Evolutionary conservation across 225 moss, liverwort and hornwort genomes (phyloP), one percentile per base, ranked within the genome.

Genomic region (Rhytidiadelphus loreus): DNA sequence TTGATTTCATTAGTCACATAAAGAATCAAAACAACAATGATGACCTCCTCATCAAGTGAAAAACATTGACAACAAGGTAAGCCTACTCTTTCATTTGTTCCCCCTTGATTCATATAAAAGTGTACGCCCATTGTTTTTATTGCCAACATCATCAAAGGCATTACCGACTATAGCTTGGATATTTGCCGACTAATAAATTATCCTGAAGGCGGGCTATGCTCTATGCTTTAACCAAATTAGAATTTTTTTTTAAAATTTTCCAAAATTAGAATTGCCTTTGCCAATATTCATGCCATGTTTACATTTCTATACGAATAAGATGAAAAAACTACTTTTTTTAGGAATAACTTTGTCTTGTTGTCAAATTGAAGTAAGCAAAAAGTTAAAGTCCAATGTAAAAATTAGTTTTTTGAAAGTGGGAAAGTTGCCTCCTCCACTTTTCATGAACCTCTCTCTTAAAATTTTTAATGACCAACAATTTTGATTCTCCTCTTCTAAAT

Each of bases 61-160:
- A 32, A 75, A 33, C 52, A 50, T 75, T 75, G 21, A 75, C 24
- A 52, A 52, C 0, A 37, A 37, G 8, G 21, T 13, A 33, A 23
- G 8, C 5, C 7, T 35, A 13, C 1, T 23, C 14, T 5, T 53
- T 76, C 35, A 76, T 1, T 37, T 53, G 5, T 8, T 75, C 7
- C 3, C 16, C 12, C 32, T 11, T n/a, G n/a, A 19, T 4, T 75
- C 50, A 21, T 32, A 32, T 20, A 48, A 7, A 50, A 13, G 8
- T 48, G 3, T 22, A 23, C 0, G 2, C 1, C 24, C 3, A 77
- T 44, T 29, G 22, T 53, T 77, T 77, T 24, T 0, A 37, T 53
- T 53, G 3, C 1, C 2, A 2, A 24, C 5, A 0, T 53, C 1
- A 12, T 0, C 0, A 4, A 53, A 77, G 13, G 14, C 2, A 11